Base-by-base conservation (phyloP, 2,329 filamentous ascomycete species). In the Anthostomella pinea region DNA sequence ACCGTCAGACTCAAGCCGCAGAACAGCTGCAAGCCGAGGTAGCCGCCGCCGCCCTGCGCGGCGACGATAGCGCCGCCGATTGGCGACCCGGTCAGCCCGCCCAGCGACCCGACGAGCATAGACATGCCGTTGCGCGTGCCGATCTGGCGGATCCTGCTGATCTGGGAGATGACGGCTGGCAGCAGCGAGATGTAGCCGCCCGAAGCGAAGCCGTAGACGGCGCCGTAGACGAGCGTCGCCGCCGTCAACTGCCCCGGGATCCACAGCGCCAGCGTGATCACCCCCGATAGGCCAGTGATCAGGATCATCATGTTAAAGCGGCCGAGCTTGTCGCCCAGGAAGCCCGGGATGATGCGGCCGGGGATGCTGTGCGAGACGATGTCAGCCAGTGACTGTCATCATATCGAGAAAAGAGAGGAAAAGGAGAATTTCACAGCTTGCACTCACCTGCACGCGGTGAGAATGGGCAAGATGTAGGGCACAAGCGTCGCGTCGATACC, bases 101-200 rank as follows among this genome's bases (percentile, higher is more conserved):
- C 83, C 20, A 88, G 63, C 1, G 77, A 72, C 38, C 80, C 68
- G 30, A 81, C 57, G 11, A 77, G 72, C 54, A 84, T 85, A 17
- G 78, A 69, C 0, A 75, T 72, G 1, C 86, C 86, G 2, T 73
- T 79, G 5, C 85, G 70, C 2, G 81, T 73, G 10, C 85, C 86
- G 21, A 89, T 81, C 56, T 86, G 72, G 14, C 76, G 68, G 23
- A 87, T 73, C 29, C 85, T 81, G 2, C 77, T 81, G 43, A 88
- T 83, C 52, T 88, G 82, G 2, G 81, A 82, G 15, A 89, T 67
- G 10, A 85, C 65, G 0, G 81, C 73, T 0, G 84, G 80, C 1
- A 68, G 62, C 11, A 86, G 60, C 2, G 73, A 73, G 31, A 84
- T 73, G 49, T 78, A 82, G 3, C 75, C 75, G 9, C 83, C 83